Base-by-base conservation (phyloP, 768 basidiomycete species). In the Lentinus tigrinus region DNA sequence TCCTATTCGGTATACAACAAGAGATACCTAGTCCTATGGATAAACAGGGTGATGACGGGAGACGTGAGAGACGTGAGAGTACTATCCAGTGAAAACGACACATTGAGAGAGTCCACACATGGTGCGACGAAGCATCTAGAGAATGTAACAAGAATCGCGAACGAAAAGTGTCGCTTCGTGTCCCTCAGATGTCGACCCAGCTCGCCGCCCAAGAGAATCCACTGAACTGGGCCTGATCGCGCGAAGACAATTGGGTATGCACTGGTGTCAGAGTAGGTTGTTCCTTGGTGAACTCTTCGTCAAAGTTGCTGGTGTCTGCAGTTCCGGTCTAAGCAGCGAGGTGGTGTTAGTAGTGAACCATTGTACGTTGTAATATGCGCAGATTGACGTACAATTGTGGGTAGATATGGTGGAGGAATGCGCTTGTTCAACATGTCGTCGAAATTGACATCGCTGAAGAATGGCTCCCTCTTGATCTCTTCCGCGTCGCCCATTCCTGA, bases 381-480 rank as follows among this genome's bases (percentile, higher is more conserved):
- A 16, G 14, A 4, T n/a, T 14, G 52, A 47, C 92, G 71, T 69
- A 93, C 95, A 67, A 99, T 93, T 2, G 88, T 91, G 16, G 97
- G 97, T 85, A 93, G 95, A 78, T 98, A 99, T 3, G 96, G 93
- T 21, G 95, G 92, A 21, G 95, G 95, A 67, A 98, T 94, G 58
- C 95, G 92, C 75, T 98, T 98, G 77, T 97, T 81, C 63, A 96
- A 72, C 19, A 99, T 91, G 72, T 98, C 96, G 63, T 98, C 97
- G 72, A 89, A 99, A 76, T 77, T 98, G 48, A 96, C 91, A 71
- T 98, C 97, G 74, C 95, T 95, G 83, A 99, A 99, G 85, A 98
- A 99, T 3, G 94, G 86, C 70, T 98, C 96, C 54, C 85, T 81
- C 76, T 99, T 99, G 78, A 99, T 96, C 66, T 98, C 96, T 67